Percentiles rank a stretch among this genome's conserved stretches.
These are phyloP conservation scores for Bruguiera gymnorhiza DNA, from an alignment of 345 rosid species.

Conservation along the genomic window DNA sequence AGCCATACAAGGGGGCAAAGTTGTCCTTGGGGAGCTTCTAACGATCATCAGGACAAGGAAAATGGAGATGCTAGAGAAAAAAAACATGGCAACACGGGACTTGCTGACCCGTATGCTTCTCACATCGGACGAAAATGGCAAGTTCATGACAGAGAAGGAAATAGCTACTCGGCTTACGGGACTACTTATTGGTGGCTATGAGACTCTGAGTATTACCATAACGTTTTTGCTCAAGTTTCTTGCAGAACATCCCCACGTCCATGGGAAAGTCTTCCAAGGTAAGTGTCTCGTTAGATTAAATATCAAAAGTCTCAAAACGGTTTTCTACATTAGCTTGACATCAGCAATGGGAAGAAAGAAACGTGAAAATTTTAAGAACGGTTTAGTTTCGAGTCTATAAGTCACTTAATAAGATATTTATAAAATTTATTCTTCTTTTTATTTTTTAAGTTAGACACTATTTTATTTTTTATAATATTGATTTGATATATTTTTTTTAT, in stretches of 20 bases:
- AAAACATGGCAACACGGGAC: not conserved
- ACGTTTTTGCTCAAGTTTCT: not conserved
- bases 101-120: not conserved
- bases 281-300: not conserved
- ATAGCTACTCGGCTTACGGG: not conserved
- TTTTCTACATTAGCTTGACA: no score
- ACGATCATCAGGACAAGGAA: conserved; percentile 1
- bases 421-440: no score
- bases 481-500: no score
- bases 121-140: not conserved
- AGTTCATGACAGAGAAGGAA: not conserved
- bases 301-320: not conserved
- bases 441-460: no score
- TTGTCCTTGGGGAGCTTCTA: not conserved
- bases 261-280: conserved; percentile 1
- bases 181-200: conserved; percentile 2
- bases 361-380: no score
- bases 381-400: no score
- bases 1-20: not conserved
- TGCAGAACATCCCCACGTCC: conserved; percentile 6
- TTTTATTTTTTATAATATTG: no score
- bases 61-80: not conserved
- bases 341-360: no score
- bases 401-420: no score
- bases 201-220: conserved; percentile 1